Base-by-base conservation (phyloP, 106 monocot genomes). In the Amphibolis antarctica region DNA sequence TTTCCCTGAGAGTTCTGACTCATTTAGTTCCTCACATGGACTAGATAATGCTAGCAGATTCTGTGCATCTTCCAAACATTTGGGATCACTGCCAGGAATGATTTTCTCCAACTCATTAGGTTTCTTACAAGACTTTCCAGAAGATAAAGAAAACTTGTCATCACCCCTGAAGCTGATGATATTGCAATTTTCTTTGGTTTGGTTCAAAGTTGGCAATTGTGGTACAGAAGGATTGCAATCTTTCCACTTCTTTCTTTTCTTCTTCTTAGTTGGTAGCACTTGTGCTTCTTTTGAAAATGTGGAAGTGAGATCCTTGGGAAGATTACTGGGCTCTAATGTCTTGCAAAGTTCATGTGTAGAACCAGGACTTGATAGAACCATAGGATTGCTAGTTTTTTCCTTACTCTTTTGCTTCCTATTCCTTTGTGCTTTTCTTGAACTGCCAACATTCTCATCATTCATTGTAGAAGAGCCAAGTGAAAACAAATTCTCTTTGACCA, bases 391-490 rank as follows among this genome's bases (percentile, higher is more conserved):
- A 1, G n/a, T 4, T 15, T 59, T 36, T 27, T 29, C 28, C 59
- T 59, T 30, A 30, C 30, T 59, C 28, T 59, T 59, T 59, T 14
- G 28, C 60, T 43, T 60, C 20, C 42, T n/a, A 28, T 50, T 57
- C 19, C 43, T 68, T 31, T 6, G 14, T 44, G 43, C 14, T 18
- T 6, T 28, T 45, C 9, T 12, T 46, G 57, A 18, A 9, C 46
- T 57, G 46, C 23, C 22, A 68, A 46, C 5, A 58, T 44, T 58
- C 19, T 53, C 17, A 18, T 44, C 28, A 56, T 13, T 15, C 3
- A 12, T 46, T 44, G 25, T 17, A 5, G 10, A 5, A 59, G 44
- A 9, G n/a, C 42, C n/a, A 46, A 25, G 15, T 9, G 22, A 57
- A 46, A 18, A 17, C 18, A 58, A 11, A 28, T 17, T 45, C 12